These are phyloP conservation scores for Elsinoe ampelina DNA, from an alignment of 2,329 filamentous ascomycete species.

Conservation along the genomic window DNA sequence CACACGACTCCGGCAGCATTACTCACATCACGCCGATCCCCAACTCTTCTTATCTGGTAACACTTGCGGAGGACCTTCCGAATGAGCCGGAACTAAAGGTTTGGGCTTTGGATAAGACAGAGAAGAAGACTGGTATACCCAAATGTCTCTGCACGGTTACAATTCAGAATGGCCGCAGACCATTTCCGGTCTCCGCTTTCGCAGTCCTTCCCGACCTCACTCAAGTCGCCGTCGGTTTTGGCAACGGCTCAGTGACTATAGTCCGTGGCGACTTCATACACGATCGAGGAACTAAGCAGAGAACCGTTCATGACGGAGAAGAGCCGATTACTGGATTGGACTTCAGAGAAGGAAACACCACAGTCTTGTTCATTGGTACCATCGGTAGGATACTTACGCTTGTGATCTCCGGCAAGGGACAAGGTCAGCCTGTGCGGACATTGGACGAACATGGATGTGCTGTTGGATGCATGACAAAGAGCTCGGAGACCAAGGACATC, in stretches of 20 bases:
- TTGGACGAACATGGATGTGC: conserved; percentile 85
- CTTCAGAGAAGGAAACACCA: conserved; percentile 54
- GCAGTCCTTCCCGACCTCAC: conserved; percentile 78
- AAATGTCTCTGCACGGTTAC: conserved; percentile 77
- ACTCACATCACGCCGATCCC: conserved; percentile 89
- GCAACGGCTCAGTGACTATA: conserved; percentile 86
- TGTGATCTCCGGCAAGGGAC: conserved; percentile 76
- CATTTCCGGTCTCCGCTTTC: conserved; percentile 92
- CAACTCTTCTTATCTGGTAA: conserved; percentile 76
- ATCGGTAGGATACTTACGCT: conserved; percentile 80
- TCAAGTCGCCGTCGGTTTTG: conserved; percentile 91
- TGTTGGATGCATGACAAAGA: conserved; percentile 89
- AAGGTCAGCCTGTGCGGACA: conserved; percentile 78
- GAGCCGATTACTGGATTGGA: conserved; percentile 91
- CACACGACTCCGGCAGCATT: conserved; percentile 69
- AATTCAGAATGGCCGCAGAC: conserved; percentile 82
- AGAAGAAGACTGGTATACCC: conserved; percentile 86
- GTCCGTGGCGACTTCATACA: conserved; percentile 91
- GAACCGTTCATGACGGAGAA: conserved; percentile 91
- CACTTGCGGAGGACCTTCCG: conserved; percentile 76
- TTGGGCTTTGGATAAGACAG: conserved; percentile 90
- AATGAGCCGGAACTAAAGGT: conserved; percentile 86
- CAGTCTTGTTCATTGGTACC: conserved; percentile 84
- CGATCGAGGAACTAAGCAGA: conserved; percentile 85
- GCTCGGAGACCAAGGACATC: conserved; percentile 70